A percentile compares a stretch with the other conserved stretches of the same genome.
These are phyloP conservation scores for Dicorynia guianensis DNA, from an alignment of 306 rosid species.

Conservation along the genomic window DNA sequence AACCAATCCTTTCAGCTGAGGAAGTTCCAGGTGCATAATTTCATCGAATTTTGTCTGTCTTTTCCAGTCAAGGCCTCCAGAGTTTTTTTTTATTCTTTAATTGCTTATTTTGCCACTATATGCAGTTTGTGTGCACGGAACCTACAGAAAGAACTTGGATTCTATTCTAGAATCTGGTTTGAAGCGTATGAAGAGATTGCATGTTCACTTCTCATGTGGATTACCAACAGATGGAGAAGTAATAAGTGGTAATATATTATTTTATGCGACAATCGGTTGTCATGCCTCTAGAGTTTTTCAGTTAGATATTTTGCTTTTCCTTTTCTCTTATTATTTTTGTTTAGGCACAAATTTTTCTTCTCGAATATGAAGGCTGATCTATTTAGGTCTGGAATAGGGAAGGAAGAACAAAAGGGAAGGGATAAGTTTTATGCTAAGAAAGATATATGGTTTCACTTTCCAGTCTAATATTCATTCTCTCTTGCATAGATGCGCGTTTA, in stretches of 20 bases:
- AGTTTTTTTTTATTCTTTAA: slow-evolving; percentile 21
- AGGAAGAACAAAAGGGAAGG: background rate
- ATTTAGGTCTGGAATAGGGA: background rate
- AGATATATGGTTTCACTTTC: background rate
- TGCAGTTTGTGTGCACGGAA: slow-evolving; percentile 95
- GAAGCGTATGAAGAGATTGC: slow-evolving; percentile 89
- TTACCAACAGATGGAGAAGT: slow-evolving; percentile 92
- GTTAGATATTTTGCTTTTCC: background rate
- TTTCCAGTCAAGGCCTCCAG: background rate
- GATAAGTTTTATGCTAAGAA: background rate
- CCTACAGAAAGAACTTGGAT: slow-evolving; percentile 78
- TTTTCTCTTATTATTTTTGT: background rate
- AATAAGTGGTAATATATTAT: slow-evolving; percentile 74
- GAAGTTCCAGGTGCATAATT: slow-evolving; percentile 73
- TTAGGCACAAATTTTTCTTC: slow-evolving; percentile 9
- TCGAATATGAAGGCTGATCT: slow-evolving; percentile 28
- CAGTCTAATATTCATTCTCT: background rate
- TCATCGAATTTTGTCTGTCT: slow-evolving; percentile 13
- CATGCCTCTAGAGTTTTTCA: background rate
- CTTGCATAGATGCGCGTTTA: background rate
- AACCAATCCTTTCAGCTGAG: slow-evolving; percentile 76
- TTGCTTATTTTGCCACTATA: slow-evolving; percentile 30
- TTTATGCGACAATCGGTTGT: background rate
- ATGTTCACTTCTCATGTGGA: slow-evolving; percentile 88
- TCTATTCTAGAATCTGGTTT: slow-evolving; percentile 83